phyloP scores from a whole-genome alignment of 2,329 filamentous ascomycete genomes.

The Hirsutella minnesotensis region DNA sequence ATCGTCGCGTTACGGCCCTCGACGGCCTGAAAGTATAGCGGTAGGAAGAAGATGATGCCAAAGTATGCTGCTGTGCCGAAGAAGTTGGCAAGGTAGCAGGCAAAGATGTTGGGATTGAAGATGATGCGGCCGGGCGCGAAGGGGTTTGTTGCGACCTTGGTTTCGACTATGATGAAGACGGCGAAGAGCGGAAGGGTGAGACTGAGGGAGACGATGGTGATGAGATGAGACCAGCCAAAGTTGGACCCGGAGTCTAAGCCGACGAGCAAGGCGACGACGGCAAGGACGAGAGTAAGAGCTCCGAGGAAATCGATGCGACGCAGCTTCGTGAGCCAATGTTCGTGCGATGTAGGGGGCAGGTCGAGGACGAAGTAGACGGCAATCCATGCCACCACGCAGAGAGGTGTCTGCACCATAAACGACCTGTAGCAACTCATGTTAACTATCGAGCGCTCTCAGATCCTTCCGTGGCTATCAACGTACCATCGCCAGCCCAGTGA shows the following conservation, averaged over 20 bases:
- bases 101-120: slow-evolving; percentile 52
- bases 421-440: too few species aligned
- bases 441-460: too few species aligned
- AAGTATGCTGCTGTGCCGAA: slow-evolving; percentile 50
- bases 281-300: slow-evolving; percentile 50
- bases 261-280: slow-evolving; percentile 53
- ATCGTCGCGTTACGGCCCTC: slow-evolving; percentile 49
- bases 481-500: slow-evolving; percentile 65
- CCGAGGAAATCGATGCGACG: slow-evolving; percentile 62
- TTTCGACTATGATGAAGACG: slow-evolving; percentile 58
- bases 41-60: slow-evolving; percentile 58
- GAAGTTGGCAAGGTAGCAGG: slow-evolving; percentile 61
- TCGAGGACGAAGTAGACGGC: slow-evolving; percentile 52
- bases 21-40: slow-evolving; percentile 67
- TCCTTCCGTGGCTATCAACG: slow-evolving; percentile 8
- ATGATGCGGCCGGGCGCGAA: slow-evolving; percentile 68
- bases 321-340: slow-evolving; percentile 56
- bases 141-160: slow-evolving; percentile 54
- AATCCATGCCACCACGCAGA: slow-evolving; percentile 53
- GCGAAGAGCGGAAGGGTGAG: slow-evolving; percentile 47
- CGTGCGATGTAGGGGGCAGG: slow-evolving; percentile 46
- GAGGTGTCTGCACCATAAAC: slow-evolving; percentile 58
- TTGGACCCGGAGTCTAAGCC: slow-evolving; percentile 66
- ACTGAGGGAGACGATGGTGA: slow-evolving; percentile 46
- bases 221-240: slow-evolving; percentile 48